Conservation (phyloP, 2,329 filamentous ascomycete species). For the Periconia macrospinosa region DNA sequence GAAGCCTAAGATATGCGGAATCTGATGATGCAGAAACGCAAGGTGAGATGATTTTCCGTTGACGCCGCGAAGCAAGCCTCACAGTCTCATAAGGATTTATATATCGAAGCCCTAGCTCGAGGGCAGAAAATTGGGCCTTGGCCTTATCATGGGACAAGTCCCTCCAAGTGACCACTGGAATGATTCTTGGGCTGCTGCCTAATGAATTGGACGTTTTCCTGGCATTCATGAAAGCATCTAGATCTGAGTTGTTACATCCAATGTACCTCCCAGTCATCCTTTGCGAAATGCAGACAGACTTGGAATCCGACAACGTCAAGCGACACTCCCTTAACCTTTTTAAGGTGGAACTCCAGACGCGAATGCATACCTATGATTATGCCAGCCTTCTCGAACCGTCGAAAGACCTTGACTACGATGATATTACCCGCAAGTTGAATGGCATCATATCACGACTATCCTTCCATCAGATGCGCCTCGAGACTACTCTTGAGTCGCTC, state of each 20-base stretch:
- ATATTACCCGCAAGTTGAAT: constrained; percentile 2
- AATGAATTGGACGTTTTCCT: no score
- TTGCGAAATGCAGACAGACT: constrained; percentile 4
- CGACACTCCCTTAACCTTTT: not conserved
- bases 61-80: no score
- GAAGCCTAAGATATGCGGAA: no score
- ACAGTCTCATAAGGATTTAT: no score
- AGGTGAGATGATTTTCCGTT: no score
- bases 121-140: no score
- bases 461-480: constrained; percentile 3
- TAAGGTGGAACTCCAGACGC: constrained; percentile 1
- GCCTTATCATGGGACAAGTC: no score
- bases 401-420: not conserved
- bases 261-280: constrained; percentile 5
- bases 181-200: no score
- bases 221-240: no score
- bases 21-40: no score
- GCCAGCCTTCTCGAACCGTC: not conserved
- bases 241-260: not conserved
- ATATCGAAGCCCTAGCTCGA: no score
- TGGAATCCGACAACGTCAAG: constrained; percentile 1
- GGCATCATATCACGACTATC: not conserved
- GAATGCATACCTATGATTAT: not conserved
- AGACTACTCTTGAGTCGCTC: not conserved
- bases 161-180: no score